These are phyloP conservation scores for Phoma sp. DNA, from an alignment of 2,329 filamentous ascomycete genomes.

Conservation along the genomic window DNA sequence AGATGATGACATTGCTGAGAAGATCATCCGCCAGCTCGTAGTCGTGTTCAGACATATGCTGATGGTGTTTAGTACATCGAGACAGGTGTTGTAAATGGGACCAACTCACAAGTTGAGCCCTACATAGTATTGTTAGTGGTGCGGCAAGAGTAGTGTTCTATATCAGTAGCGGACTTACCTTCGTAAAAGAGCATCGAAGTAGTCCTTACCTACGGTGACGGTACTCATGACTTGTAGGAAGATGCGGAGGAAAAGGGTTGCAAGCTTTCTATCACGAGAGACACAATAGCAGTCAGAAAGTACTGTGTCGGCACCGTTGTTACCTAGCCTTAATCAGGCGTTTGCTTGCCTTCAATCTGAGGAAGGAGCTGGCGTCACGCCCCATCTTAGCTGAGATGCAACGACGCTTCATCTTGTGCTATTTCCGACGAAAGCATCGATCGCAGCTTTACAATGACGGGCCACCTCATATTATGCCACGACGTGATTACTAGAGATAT, in stretches of 20 bases:
- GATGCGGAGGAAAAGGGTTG: constrained; percentile 14
- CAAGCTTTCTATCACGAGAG: constrained; percentile 10
- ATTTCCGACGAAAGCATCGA: too few relatives aligned
- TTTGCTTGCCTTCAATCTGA: constrained; percentile 15
- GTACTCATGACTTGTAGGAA: constrained; percentile 44
- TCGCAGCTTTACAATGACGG: too few relatives aligned
- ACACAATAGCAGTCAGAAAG: constrained; percentile 8
- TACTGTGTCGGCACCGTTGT: neutral
- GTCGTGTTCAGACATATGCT: constrained; percentile 51
- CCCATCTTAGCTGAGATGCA: constrained; percentile 11
- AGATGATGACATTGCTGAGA: constrained; percentile 59
- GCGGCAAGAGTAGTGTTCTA: too few relatives aligned
- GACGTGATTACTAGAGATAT: too few relatives aligned
- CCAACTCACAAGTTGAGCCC: constrained; percentile 58
- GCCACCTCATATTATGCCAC: too few relatives aligned
- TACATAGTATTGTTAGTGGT: constrained; percentile 38
- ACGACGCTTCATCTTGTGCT: neutral
- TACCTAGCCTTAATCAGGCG: neutral
- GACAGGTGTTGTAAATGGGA: neutral
- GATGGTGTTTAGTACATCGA: constrained; percentile 15
- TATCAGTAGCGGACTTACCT: constrained; percentile 56
- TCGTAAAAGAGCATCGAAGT: constrained; percentile 67
- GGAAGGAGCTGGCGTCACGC: constrained; percentile 21
- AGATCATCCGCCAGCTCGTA: constrained; percentile 45
- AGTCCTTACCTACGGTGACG: constrained; percentile 65